phyloP scores from a whole-genome alignment of 805 yeast species.

The Candida germanica region DNA sequence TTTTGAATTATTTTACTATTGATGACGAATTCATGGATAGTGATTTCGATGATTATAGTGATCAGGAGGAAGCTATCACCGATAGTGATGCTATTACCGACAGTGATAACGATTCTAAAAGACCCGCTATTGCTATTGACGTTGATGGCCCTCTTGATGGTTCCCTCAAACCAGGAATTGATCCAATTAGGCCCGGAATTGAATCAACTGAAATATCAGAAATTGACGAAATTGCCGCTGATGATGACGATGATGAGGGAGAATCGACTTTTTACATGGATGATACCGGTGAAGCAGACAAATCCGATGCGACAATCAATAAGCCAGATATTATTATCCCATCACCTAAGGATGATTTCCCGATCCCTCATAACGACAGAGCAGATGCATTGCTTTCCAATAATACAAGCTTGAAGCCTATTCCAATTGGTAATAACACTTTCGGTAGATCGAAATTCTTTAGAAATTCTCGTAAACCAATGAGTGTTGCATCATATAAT shows the following conservation, averaged over 20 bases:
- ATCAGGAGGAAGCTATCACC: constrained; percentile 13
- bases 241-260: constrained; percentile 9
- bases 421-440: constrained; percentile 24
- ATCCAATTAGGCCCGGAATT: background rate
- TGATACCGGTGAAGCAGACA: constrained; percentile 14
- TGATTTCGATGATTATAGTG: constrained; percentile 47
- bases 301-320: constrained; percentile 10
- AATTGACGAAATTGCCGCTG: constrained; percentile 5
- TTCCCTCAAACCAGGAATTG: background rate
- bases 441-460: constrained; percentile 20
- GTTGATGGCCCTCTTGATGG: background rate
- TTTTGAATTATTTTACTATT: constrained; percentile 68
- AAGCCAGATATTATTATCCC: background rate
- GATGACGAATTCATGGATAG: constrained; percentile 60
- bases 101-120: constrained; percentile 14
- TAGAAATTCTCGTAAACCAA: constrained; percentile 53
- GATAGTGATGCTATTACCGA: constrained; percentile 14
- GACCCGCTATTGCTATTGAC: constrained; percentile 4
- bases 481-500: constrained; percentile 61
- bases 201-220: background rate
- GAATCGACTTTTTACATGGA: constrained; percentile 16
- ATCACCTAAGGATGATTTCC: constrained; percentile 2
- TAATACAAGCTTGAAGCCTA: constrained; percentile 35
- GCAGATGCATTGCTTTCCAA: constrained; percentile 43
- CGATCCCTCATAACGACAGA: constrained; percentile 18